Evolutionary conservation across 441 rosid genomes (phyloP), one percentile per base, ranked within the genome.

Genomic region (Bruguiera hainesii): DNA sequence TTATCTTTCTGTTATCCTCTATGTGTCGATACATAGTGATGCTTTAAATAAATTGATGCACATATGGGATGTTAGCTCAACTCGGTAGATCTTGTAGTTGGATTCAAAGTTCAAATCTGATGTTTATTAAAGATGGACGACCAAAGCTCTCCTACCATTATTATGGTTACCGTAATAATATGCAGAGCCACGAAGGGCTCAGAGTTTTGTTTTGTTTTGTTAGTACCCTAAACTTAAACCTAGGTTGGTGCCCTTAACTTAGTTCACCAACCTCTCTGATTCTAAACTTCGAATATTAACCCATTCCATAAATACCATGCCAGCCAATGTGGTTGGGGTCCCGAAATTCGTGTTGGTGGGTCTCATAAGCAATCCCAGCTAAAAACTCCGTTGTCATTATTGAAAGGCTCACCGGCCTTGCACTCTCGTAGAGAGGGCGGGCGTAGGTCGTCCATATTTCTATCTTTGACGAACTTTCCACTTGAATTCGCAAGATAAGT

Each of bases 181-280:
- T 29, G 21, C 9, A 26, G n/a, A 8, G 25, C 48, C 37, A 57
- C 4, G 49, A 7, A 0, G 33, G 61, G 0, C 23, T 23, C 35
- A 23, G 21, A 8, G n/a, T 19, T 3, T 9, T 10, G 30, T 29
- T 11, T 13, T 3, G n/a, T 19, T 7, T 9, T 10, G 30, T 29
- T 11, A 57, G 46, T 37, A 11, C 26, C 26, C 26, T 1, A 26
- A 26, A 26, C 26, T 26, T 26, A 2, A 26, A 26, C 26, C 2
- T 26, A 26, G 26, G 26, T 26, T 1, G 26, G 26, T 26, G 13
- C 19, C 33, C 26, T 50, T 48, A 48, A 69, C 31, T 61, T 9
- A 25, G 59, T 63, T 65, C 57, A 76, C 73, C 79, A 68, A 76
- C 62, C 56, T 55, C 60, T 48, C 19, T 53, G 63, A 13, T 52